A percentile compares a stretch with the other conserved stretches of the same genome.
phyloP scores from a whole-genome alignment of 2,329 filamentous ascomycete genomes.

The Chlorencoelia australis region DNA sequence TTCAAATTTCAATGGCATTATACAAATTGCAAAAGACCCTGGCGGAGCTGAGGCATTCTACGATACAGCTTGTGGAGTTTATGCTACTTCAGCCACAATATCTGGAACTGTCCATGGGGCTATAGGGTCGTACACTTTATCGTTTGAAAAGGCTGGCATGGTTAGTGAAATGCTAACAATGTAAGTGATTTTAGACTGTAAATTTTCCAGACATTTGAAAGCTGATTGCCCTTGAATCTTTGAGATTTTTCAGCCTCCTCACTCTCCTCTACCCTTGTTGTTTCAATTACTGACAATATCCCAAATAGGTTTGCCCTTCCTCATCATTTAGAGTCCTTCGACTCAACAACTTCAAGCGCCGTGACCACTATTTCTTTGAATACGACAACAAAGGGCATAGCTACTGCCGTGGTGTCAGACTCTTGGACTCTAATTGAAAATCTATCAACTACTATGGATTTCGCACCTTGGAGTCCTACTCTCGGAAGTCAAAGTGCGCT shows the following conservation, averaged over 20 bases:
- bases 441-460: constrained; percentile 64
- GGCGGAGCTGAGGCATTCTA: constrained; percentile 55
- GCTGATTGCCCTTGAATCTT: no score
- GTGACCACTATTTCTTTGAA: constrained; percentile 50
- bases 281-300: no score
- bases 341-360: constrained; percentile 41
- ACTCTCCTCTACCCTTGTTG: no score
- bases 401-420: constrained; percentile 60
- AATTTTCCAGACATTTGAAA: no score
- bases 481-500: constrained; percentile 37
- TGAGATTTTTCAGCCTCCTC: no score
- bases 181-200: no score
- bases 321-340: constrained; percentile 74
- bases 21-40: constrained; percentile 78
- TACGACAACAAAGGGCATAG: constrained; percentile 77
- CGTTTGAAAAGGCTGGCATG: constrained; percentile 62
- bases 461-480: constrained; percentile 64
- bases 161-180: constrained; percentile 56
- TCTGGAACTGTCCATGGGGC: constrained; percentile 50
- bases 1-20: constrained; percentile 60
- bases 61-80: constrained; percentile 68
- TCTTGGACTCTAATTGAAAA: constrained; percentile 70
- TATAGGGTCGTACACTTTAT: constrained; percentile 62
- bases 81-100: constrained; percentile 54
- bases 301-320: constrained; percentile 83